These are phyloP conservation scores for Chaetomiaceae sp. DNA, from an alignment of 2,329 filamentous ascomycete genomes.

Conservation along the genomic window DNA sequence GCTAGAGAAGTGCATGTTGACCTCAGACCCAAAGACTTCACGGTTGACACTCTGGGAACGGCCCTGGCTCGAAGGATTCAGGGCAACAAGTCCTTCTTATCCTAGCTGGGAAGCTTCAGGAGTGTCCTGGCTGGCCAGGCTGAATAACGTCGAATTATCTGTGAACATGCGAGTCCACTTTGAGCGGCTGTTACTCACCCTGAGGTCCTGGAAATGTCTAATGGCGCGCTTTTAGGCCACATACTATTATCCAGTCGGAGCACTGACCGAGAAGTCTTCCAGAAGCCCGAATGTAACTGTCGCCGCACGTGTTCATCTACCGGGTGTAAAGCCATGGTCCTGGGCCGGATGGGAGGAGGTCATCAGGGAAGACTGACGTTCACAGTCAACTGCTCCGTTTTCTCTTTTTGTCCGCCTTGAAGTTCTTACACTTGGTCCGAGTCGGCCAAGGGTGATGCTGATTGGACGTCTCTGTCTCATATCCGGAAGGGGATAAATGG, in stretches of 20 bases:
- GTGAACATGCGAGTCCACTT: too few species aligned
- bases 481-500: conserved; percentile 7
- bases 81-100: not conserved
- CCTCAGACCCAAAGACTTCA: not conserved
- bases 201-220: too few species aligned
- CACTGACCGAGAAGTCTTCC: not conserved
- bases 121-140: too few species aligned
- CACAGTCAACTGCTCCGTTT: not conserved
- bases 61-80: not conserved
- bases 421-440: conserved; percentile 16
- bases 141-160: too few species aligned
- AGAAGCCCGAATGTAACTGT: not conserved
- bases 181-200: too few species aligned
- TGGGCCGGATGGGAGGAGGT: conserved; percentile 3
- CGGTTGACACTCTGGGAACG: not conserved
- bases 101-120: not conserved
- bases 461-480: not conserved
- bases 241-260: conserved; percentile 11
- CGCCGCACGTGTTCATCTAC: not conserved
- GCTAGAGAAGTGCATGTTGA: conserved; percentile 18
- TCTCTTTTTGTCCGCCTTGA: not conserved
- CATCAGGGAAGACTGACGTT: not conserved
- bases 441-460: not conserved
- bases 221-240: too few species aligned
- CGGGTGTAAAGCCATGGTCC: not conserved